Evolutionary conservation across 371 early-diverging fungal genomes (phyloP).

Genomic region (Vittaforma corneae): DNA sequence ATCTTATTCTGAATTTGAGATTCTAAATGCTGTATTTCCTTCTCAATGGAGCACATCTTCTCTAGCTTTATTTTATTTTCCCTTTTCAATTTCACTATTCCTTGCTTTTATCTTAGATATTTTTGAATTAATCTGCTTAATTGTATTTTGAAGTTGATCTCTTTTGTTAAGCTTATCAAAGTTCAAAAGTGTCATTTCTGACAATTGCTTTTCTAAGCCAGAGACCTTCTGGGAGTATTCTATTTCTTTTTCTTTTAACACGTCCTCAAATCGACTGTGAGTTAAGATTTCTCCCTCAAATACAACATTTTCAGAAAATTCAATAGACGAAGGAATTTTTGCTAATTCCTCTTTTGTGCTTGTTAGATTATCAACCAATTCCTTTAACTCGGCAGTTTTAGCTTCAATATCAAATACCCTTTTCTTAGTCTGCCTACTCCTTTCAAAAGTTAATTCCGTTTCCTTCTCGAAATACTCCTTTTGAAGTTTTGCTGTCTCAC

Average conservation of each 20-base stretch:
- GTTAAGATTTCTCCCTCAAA: neutral
- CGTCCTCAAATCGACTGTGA: slow-evolving; percentile 1
- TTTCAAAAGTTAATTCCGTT: slow-evolving; percentile 9
- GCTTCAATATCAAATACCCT: slow-evolving; percentile 5
- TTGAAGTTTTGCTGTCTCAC: neutral
- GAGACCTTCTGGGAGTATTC: slow-evolving; percentile 3
- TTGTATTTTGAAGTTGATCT: slow-evolving; percentile 25
- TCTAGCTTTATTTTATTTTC: neutral
- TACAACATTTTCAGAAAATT: neutral
- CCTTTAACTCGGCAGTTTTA: slow-evolving; percentile 6
- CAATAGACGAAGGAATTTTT: neutral
- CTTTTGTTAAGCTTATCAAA: slow-evolving; percentile 5
- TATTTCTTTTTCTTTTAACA: slow-evolving; percentile 8
- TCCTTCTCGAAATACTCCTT: slow-evolving; percentile 12
- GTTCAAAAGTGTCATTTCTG: slow-evolving; percentile 6
- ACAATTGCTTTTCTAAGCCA: neutral
- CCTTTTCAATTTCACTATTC: slow-evolving; percentile 6
- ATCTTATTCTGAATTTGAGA: neutral
- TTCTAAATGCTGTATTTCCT: neutral
- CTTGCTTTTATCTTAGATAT: slow-evolving; percentile 5
- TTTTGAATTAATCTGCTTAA: slow-evolving; percentile 33
- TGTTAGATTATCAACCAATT: neutral
- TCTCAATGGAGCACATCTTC: neutral
- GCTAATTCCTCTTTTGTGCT: neutral
- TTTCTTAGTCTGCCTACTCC: slow-evolving; percentile 7